A percentile compares a stretch with the other conserved stretches of the same genome.
Evolutionary conservation across 306 rosid species (phyloP).

Genomic region (Trifolium pratense): DNA sequence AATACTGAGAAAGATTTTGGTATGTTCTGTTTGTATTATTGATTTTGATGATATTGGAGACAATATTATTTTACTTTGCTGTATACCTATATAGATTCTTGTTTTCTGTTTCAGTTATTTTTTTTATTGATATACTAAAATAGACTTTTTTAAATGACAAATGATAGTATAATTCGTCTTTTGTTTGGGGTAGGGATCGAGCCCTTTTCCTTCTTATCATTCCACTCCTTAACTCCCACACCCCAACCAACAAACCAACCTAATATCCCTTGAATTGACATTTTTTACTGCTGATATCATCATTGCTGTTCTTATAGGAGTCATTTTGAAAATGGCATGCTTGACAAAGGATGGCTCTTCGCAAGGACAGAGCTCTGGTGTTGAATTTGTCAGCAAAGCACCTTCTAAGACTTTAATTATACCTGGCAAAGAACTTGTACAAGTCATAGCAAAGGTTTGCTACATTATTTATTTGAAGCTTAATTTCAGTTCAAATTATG

Average conservation of each 20-base stretch:
- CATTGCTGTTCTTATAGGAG: constrained; percentile 57
- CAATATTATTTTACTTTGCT: constrained; percentile 7
- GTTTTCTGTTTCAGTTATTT: constrained; percentile 28
- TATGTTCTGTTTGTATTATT: constrained; percentile 49
- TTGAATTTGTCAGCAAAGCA: constrained; percentile 67
- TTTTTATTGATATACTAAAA: constrained; percentile 28
- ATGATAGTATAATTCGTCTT: background rate
- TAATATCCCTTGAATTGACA: background rate
- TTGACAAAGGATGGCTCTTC: constrained; percentile 73
- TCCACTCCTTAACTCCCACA: background rate
- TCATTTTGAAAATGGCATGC: constrained; percentile 83
- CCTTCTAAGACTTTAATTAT: constrained; percentile 72
- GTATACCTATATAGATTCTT: constrained; percentile 32
- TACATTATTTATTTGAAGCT: constrained; percentile 38
- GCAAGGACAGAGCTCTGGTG: constrained; percentile 67
- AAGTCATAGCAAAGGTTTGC: constrained; percentile 88
- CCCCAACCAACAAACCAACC: background rate
- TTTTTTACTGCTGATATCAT: constrained; percentile 21
- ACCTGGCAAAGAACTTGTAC: constrained; percentile 84
- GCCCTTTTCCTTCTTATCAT: background rate
- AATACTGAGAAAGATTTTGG: constrained; percentile 84
- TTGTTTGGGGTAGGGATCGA: background rate
- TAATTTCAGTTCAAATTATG: constrained; percentile 19
- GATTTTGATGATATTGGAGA: constrained; percentile 33
- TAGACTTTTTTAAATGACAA: constrained; percentile 2